Evolutionary conservation across 2,329 filamentous ascomycete species (phyloP).

Genomic region (Albophoma yamanashiensis): DNA sequence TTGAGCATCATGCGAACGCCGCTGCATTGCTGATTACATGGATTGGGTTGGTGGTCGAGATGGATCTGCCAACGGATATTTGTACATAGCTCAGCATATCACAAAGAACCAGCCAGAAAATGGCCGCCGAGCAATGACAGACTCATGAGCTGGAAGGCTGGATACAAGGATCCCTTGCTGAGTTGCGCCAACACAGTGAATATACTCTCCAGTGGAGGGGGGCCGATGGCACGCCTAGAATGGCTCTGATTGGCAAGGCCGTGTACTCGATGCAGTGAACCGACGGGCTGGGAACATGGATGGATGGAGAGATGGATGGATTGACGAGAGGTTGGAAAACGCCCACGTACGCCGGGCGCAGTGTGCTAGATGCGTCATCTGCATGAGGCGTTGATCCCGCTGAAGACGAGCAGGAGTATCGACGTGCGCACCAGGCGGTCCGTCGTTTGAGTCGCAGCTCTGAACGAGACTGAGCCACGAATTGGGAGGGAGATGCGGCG

Average conservation of each 20-base stretch:
- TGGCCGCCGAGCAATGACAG: neutral
- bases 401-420: neutral
- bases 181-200: neutral
- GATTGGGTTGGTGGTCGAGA: neutral
- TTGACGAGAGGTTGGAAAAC: neutral
- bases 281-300: neutral
- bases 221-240: neutral
- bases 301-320: neutral
- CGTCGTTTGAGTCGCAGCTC: neutral
- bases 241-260: neutral
- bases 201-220: neutral
- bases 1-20: neutral
- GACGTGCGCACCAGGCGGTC: neutral
- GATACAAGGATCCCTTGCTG: neutral
- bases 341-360: neutral
- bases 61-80: neutral
- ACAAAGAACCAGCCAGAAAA: neutral
- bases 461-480: neutral
- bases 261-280: neutral
- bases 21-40: neutral
- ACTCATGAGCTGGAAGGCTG: neutral
- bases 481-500: neutral
- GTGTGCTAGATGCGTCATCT: neutral
- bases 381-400: neutral
- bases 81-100: neutral